These are phyloP conservation scores for Syzygium jambos DNA, from an alignment of 345 rosid genomes.

Conservation along the genomic window DNA sequence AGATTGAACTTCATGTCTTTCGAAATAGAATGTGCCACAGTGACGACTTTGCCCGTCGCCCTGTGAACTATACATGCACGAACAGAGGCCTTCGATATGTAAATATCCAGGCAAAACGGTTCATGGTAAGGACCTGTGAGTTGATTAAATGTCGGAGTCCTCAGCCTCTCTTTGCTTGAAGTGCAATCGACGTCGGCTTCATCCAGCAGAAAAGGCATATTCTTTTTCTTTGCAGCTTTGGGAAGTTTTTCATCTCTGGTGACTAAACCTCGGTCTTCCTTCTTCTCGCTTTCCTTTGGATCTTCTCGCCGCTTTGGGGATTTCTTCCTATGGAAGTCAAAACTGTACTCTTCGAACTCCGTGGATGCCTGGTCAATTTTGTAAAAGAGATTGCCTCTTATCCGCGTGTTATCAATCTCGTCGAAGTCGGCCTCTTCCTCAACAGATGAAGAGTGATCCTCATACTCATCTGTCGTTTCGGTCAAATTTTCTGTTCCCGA, in stretches of 20 bases:
- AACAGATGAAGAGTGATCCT: conserved; percentile 1
- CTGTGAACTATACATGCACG: conserved; percentile 80
- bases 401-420: conserved; percentile 69
- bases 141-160: conserved; percentile 74
- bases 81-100: conserved; percentile 69
- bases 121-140: conserved; percentile 80
- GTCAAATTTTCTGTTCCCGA: background rate
- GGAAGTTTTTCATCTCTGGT: conserved; percentile 5
- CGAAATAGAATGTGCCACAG: conserved; percentile 79
- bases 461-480: conserved; percentile 2
- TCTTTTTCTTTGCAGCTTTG: conserved; percentile 4
- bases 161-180: conserved; percentile 34
- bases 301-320: conserved; percentile 25
- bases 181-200: background rate
- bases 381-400: conserved; percentile 70
- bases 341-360: conserved; percentile 70
- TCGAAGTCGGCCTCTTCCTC: conserved; percentile 43
- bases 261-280: conserved; percentile 5
- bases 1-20: conserved; percentile 84
- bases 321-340: conserved; percentile 66
- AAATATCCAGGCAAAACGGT: conserved; percentile 82
- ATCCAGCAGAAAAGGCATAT: background rate
- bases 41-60: conserved; percentile 84
- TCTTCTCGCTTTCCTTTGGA: conserved; percentile 17
- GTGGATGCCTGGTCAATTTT: conserved; percentile 70